These are phyloP conservation scores for Trichosanthes cucumerina DNA, from an alignment of 306 rosid species.

Conservation along the genomic window DNA sequence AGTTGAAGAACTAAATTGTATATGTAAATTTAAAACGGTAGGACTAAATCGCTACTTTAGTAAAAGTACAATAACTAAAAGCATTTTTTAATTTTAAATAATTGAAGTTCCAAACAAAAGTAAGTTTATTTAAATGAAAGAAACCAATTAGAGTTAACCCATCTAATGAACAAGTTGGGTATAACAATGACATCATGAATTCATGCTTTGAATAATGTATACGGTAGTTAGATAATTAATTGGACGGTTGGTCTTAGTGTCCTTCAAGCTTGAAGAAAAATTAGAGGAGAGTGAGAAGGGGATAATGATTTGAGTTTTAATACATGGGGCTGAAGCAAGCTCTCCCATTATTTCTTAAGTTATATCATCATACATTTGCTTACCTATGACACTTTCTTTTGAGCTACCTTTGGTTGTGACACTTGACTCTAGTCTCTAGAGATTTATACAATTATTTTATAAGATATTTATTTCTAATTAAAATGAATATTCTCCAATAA, in stretches of 20 bases:
- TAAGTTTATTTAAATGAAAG: too few relatives aligned
- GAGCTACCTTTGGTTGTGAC: not conserved
- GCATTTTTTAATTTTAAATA: too few relatives aligned
- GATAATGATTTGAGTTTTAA: not conserved
- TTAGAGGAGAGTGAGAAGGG: not conserved
- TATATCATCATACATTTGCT: not conserved
- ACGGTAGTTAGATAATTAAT: conserved; percentile 1
- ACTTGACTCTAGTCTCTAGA: not conserved
- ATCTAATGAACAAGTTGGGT: not conserved
- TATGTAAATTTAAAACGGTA: too few relatives aligned
- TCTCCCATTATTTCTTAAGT: not conserved
- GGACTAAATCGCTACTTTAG: too few relatives aligned
- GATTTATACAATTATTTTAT: not conserved
- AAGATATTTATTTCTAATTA: not conserved
- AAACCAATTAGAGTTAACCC: not conserved
- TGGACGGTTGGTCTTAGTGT: not conserved
- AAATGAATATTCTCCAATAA: too few relatives aligned
- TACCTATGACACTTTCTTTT: not conserved
- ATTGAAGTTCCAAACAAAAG: too few relatives aligned
- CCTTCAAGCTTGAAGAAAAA: not conserved
- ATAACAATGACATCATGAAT: not conserved
- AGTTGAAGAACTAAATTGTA: too few relatives aligned
- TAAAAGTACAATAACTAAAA: too few relatives aligned
- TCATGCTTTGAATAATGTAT: not conserved
- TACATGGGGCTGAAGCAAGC: not conserved